A percentile compares a stretch with the other conserved stretches of the same genome.
phyloP scores from a whole-genome alignment of 768 basidiomycete genomes.

The Termitomyces sp. region DNA sequence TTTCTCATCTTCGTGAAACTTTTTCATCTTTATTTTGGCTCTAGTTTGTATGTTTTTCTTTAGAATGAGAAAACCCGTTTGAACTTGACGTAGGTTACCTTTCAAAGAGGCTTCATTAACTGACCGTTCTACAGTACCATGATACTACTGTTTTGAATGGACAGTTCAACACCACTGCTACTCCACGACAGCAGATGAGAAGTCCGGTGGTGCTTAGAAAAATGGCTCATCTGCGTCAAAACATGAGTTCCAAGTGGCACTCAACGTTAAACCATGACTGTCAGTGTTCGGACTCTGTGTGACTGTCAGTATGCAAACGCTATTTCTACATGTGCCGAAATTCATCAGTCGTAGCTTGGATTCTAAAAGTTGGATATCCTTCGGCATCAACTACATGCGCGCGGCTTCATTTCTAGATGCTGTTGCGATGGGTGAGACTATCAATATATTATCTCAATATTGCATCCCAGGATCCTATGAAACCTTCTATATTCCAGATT shows the following conservation, averaged over 20 bases:
- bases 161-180: too few relatives aligned
- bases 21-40: neutral
- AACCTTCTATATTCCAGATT: constrained; percentile 73
- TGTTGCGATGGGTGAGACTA: neutral
- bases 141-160: too few relatives aligned
- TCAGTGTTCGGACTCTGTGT: too few relatives aligned
- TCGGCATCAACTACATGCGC: too few relatives aligned
- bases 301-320: too few relatives aligned
- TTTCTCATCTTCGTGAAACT: neutral
- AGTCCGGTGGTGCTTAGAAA: too few relatives aligned
- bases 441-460: constrained; percentile 23
- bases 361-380: too few relatives aligned
- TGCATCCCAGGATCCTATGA: constrained; percentile 33
- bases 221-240: neutral
- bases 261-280: too few relatives aligned
- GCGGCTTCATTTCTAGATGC: too few relatives aligned
- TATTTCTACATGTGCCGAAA: too few relatives aligned
- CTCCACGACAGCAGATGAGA: too few relatives aligned
- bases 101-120: neutral
- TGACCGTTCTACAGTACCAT: neutral
- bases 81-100: neutral
- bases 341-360: too few relatives aligned
- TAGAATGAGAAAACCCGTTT: neutral
- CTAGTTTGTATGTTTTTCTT: neutral
- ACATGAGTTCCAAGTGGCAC: neutral